phyloP scores from a whole-genome alignment of 345 rosid species.

The Dipteronia dyeriana region DNA sequence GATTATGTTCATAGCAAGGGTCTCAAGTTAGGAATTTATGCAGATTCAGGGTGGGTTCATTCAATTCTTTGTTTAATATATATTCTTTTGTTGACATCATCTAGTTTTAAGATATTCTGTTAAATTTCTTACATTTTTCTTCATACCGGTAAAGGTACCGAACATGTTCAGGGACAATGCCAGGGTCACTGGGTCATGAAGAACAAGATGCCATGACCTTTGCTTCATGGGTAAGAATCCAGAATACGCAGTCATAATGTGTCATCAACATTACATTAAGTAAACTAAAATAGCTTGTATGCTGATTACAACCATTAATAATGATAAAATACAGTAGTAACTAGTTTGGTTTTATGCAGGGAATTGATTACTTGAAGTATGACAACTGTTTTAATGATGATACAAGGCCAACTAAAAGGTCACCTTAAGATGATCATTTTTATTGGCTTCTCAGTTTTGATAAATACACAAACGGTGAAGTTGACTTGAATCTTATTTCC shows the following conservation, averaged over 20 bases:
- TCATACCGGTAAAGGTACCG: constrained; percentile 9
- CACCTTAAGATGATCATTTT: not conserved
- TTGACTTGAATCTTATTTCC: too few species aligned
- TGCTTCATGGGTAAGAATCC: constrained; percentile 33
- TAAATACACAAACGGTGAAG: too few species aligned
- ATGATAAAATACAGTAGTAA: not conserved
- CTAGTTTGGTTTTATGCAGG: constrained; percentile 23
- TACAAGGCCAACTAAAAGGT: constrained; percentile 33
- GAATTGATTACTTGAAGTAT: constrained; percentile 46
- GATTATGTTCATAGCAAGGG: constrained; percentile 30
- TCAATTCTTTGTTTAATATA: too few species aligned
- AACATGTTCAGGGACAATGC: constrained; percentile 27
- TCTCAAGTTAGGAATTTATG: constrained; percentile 29
- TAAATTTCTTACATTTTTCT: not conserved
- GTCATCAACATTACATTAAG: too few species aligned
- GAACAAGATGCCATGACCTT: constrained; percentile 25
- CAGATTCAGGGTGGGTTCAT: constrained; percentile 25
- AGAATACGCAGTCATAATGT: not conserved
- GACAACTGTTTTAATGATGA: constrained; percentile 39
- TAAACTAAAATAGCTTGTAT: not conserved
- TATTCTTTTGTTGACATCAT: not conserved
- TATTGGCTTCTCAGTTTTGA: too few species aligned
- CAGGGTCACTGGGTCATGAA: constrained; percentile 36
- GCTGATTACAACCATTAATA: not conserved
- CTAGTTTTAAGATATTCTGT: not conserved